Percentiles rank a stretch among this genome's conserved stretches.
Evolutionary conservation across 495 filamentous ascomycete genomes (phyloP).

Genomic region (Cercophora samala): DNA sequence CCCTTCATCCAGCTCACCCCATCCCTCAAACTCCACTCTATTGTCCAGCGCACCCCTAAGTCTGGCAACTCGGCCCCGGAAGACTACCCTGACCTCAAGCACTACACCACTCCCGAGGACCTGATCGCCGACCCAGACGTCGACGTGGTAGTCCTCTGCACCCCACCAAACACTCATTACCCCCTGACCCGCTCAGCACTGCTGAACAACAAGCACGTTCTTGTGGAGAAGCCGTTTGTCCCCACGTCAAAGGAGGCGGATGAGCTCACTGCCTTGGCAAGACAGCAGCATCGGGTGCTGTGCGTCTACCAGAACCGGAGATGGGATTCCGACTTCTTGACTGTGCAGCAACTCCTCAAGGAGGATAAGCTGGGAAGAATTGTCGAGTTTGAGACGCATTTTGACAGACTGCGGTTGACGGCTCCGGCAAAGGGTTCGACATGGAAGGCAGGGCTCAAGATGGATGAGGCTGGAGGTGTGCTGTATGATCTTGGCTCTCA

Average conservation of each 20-base stretch:
- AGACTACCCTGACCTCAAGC: slow-evolving; percentile 65
- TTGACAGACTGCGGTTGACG: slow-evolving; percentile 70
- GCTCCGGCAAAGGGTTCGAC: slow-evolving; percentile 40
- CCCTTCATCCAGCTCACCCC: slow-evolving; percentile 69
- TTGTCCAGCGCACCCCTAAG: slow-evolving; percentile 64
- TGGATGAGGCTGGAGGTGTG: slow-evolving; percentile 63
- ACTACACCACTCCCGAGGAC: slow-evolving; percentile 58
- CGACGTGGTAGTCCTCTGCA: slow-evolving; percentile 72
- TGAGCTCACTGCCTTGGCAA: slow-evolving; percentile 62
- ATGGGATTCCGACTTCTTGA: slow-evolving; percentile 82
- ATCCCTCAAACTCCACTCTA: slow-evolving; percentile 65
- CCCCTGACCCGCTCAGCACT: slow-evolving; percentile 62
- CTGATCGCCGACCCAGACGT: slow-evolving; percentile 63
- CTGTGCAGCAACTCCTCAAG: slow-evolving; percentile 60
- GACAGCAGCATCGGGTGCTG: slow-evolving; percentile 57
- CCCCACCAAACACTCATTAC: slow-evolving; percentile 73
- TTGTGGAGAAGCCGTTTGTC: slow-evolving; percentile 89
- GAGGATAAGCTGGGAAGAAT: slow-evolving; percentile 59
- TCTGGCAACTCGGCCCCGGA: slow-evolving; percentile 59
- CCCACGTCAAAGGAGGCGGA: slow-evolving; percentile 68
- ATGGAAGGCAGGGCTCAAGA: slow-evolving; percentile 66
- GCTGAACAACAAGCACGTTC: slow-evolving; percentile 73
- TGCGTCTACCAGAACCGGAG: slow-evolving; percentile 89
- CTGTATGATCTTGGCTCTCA: slow-evolving; percentile 85
- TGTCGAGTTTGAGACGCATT: slow-evolving; percentile 75